Evolutionary conservation across 2,329 filamentous ascomycete genomes (phyloP).

Genomic region (Fusarium sp.): DNA sequence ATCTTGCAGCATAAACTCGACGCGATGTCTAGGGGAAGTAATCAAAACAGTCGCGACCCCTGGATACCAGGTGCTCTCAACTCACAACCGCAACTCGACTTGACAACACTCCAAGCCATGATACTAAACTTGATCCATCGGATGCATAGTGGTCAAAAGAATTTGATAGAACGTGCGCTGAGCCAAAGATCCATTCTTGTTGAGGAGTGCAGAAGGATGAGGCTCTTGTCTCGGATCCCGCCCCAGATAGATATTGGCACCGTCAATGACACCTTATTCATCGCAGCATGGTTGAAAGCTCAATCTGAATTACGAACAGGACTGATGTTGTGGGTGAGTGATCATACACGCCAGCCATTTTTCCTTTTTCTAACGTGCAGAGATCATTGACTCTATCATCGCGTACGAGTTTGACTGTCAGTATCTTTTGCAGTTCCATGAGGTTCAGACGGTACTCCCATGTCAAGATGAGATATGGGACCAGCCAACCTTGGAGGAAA

Average conservation of each 20-base stretch:
- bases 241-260: background rate
- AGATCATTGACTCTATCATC: slow-evolving; percentile 20
- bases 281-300: slow-evolving; percentile 6
- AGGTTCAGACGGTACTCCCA: slow-evolving; percentile 8
- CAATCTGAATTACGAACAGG: slow-evolving; percentile 17
- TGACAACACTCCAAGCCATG: slow-evolving; percentile 9
- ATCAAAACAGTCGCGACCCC: background rate
- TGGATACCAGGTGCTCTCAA: slow-evolving; percentile 7
- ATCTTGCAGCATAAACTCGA: background rate
- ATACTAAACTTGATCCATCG: slow-evolving; percentile 4
- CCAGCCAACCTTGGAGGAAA: background rate
- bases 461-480: slow-evolving; percentile 16
- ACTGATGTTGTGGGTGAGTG: slow-evolving; percentile 23
- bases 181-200: slow-evolving; percentile 2
- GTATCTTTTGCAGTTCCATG: slow-evolving; percentile 16
- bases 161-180: background rate
- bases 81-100: background rate
- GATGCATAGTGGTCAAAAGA: slow-evolving; percentile 13
- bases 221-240: background rate
- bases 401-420: slow-evolving; percentile 15
- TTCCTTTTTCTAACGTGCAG: background rate
- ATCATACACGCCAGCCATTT: background rate
- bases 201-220: slow-evolving; percentile 17
- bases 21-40: background rate
- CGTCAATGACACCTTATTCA: background rate